Evolutionary conservation across 805 yeast species (phyloP).

Genomic region (Blastobotrys parvus): DNA sequence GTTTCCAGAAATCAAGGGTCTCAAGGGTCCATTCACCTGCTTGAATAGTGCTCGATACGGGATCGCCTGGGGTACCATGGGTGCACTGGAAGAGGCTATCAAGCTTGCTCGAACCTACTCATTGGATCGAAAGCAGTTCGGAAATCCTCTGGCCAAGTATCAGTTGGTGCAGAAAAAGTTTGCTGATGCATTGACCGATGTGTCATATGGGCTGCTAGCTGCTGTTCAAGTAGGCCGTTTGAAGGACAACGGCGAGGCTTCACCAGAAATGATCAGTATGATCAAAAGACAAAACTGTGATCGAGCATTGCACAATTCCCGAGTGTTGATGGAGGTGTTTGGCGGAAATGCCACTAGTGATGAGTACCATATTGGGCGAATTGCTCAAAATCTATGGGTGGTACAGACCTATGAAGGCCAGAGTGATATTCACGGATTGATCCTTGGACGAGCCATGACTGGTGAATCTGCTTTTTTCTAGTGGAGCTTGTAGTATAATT

Average conservation of each 20-base stretch:
- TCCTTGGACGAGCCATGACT: slow-evolving; percentile 35
- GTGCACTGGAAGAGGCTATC: slow-evolving; percentile 36
- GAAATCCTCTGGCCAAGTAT: slow-evolving; percentile 32
- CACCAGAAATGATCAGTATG: slow-evolving; percentile 38
- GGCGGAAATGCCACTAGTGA: slow-evolving; percentile 40
- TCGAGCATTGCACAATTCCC: slow-evolving; percentile 30
- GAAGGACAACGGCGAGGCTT: slow-evolving; percentile 30
- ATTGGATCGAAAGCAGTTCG: slow-evolving; percentile 34
- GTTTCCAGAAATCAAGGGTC: slow-evolving; percentile 31
- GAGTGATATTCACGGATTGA: slow-evolving; percentile 35
- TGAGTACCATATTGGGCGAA: slow-evolving; percentile 36
- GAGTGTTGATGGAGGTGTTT: slow-evolving; percentile 35
- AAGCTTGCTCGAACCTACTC: slow-evolving; percentile 31
- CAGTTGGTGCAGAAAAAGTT: slow-evolving; percentile 36
- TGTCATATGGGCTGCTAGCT: slow-evolving; percentile 32
- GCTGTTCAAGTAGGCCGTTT: slow-evolving; percentile 35
- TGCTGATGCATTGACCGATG: slow-evolving; percentile 36
- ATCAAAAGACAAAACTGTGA: slow-evolving; percentile 38
- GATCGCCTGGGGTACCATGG: slow-evolving; percentile 38
- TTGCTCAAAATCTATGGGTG: slow-evolving; percentile 35
- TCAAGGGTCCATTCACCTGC: slow-evolving; percentile 39
- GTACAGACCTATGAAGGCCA: slow-evolving; percentile 41
- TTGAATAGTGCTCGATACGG: slow-evolving; percentile 37
- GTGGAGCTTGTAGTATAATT: neutral
- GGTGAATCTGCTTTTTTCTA: slow-evolving; percentile 23